Evolutionary conservation across 305 asterid species (phyloP).

Genomic region (Fraxinus sp.): DNA sequence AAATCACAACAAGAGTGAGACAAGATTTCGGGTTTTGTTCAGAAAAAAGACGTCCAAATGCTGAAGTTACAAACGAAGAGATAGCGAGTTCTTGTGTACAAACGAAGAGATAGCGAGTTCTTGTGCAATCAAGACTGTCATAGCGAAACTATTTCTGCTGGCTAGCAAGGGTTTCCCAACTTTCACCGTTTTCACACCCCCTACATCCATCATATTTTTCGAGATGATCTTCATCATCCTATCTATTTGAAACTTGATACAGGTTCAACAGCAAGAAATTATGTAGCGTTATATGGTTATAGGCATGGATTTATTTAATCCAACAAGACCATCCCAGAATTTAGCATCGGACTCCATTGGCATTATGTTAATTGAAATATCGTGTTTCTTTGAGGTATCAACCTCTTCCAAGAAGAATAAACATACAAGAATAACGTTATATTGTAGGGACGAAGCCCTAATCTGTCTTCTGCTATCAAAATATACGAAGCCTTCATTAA

Average conservation of each 20-base stretch:
- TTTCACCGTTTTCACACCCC: too few relatives aligned
- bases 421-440: slow-evolving; percentile 43
- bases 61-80: neutral
- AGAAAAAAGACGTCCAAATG: neutral
- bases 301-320: slow-evolving; percentile 24
- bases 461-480: slow-evolving; percentile 38
- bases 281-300: slow-evolving; percentile 39
- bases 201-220: neutral
- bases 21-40: neutral
- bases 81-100: neutral
- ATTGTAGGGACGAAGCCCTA: slow-evolving; percentile 40
- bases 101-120: neutral
- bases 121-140: too few relatives aligned
- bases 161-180: too few relatives aligned
- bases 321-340: slow-evolving; percentile 48
- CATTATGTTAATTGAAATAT: slow-evolving; percentile 43
- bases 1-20: neutral
- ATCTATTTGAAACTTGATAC: slow-evolving; percentile 40
- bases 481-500: slow-evolving; percentile 46
- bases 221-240: slow-evolving; percentile 18
- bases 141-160: too few relatives aligned
- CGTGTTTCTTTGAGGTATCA: slow-evolving; percentile 63
- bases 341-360: slow-evolving; percentile 48
- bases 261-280: slow-evolving; percentile 43
- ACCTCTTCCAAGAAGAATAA: slow-evolving; percentile 56